Conservation (phyloP, 1,284 basidiomycete genomes). For the Sporisorium sorghi region DNA sequence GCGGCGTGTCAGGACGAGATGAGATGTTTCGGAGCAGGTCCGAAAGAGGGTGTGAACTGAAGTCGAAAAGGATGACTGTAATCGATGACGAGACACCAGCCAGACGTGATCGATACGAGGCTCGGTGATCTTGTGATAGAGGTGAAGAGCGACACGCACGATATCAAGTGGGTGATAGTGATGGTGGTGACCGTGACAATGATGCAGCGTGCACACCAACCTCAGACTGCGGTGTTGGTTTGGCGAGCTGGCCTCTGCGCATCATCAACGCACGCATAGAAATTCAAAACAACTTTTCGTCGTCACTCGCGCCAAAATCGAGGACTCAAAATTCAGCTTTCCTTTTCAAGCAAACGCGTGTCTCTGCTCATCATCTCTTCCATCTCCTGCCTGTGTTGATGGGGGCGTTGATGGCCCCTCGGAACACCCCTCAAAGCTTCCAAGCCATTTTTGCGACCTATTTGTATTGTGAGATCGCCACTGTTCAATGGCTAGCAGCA, state of each 20-base stretch:
- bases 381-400: no score
- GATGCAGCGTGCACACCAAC: no score
- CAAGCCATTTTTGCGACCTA: no score
- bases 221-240: neutral
- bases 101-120: neutral
- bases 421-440: no score
- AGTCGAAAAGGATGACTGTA: neutral
- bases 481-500: no score
- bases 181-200: neutral
- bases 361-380: no score
- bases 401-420: no score
- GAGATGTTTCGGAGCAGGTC: conserved; percentile 1
- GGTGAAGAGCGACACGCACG: neutral
- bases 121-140: neutral
- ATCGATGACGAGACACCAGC: neutral
- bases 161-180: neutral
- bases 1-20: conserved; percentile 7
- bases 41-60: neutral
- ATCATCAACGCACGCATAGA: neutral
- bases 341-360: no score
- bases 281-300: conserved; percentile 33
- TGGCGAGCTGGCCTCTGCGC: conserved; percentile 18
- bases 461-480: no score
- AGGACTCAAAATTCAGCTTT: no score
- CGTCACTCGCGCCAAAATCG: conserved; percentile 2